Base-by-base conservation (phyloP, 164 flowering plant genomes). In the Stephania yunnanensis region DNA sequence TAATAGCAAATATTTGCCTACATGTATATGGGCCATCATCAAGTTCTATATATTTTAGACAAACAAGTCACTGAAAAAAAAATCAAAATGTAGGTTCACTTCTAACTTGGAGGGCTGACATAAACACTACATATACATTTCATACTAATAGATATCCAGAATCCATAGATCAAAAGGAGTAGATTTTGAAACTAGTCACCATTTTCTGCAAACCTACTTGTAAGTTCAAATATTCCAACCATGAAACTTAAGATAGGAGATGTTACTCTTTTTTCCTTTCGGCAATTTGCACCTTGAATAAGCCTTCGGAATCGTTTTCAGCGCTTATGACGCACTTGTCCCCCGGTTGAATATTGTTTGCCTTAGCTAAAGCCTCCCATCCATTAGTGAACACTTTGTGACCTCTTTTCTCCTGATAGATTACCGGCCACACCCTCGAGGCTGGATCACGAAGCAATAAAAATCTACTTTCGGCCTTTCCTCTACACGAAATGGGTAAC, bases 341-440 rank as follows among this genome's bases (percentile, higher is more conserved):
- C n/a, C 84, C 86, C 36, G 71, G 52, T n/a, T 73, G 73, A 74
- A 83, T 80, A 67, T 78, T 74, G 73, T 85, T 83, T 64, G 81
- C 86, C 70, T 67, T 53, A 72, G 80, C 67, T 68, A 85, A 82
- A 29, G 77, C 73, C 73, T 82, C 76, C 86, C 87, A 85, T 10
- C 87, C 86, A 36, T 74, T 72, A 0, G 79, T 67, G 69, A 85
- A 77, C 17, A 72, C 22, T 67, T 50, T 78, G 19, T 45, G 7
- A 11, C 29, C 66, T 22, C 9, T 8, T 66, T 20, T 81, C 45
- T 81, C 79, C 10, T 79, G 84, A 77, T 82, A 86, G 50, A 84
- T 12, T n/a, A 81, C 83, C 5, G 86, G 85, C 86, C 86, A 86
- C 64, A 69, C 12, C 72, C 80, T 77, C 78, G 67, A 74, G 50